These are phyloP conservation scores for Mrakia frigida DNA, from an alignment of 768 basidiomycete species.

Conservation along the genomic window DNA sequence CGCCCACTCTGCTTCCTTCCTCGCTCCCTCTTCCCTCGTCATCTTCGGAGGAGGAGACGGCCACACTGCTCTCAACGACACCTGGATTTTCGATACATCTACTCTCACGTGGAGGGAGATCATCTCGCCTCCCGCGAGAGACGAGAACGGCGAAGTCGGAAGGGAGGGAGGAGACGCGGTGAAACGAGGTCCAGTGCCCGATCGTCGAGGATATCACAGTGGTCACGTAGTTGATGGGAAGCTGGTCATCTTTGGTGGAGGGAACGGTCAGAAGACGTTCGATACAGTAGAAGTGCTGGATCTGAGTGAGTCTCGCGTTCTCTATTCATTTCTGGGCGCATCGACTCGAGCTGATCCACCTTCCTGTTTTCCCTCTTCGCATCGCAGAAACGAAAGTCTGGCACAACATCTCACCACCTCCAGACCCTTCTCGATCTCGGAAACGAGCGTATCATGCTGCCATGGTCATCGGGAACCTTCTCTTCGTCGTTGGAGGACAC, in stretches of 20 bases:
- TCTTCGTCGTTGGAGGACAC: constrained; percentile 85
- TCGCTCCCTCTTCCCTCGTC: constrained; percentile 66
- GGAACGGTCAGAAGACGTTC: constrained; percentile 82
- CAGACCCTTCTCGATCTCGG: not conserved
- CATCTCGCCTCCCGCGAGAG: not conserved
- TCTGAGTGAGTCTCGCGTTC: constrained; percentile 56
- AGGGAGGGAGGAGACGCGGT: not conserved
- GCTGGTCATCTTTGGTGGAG: constrained; percentile 86
- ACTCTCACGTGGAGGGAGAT: constrained; percentile 59
- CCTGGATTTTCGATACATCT: constrained; percentile 73
- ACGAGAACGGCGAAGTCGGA: not conserved
- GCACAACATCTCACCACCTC: constrained; percentile 13
- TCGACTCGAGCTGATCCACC: not conserved
- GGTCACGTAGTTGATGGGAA: constrained; percentile 77
- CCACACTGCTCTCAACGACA: constrained; percentile 76
- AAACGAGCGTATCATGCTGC: constrained; percentile 16
- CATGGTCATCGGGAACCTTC: constrained; percentile 44
- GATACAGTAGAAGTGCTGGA: constrained; percentile 82
- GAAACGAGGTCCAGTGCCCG: not conserved
- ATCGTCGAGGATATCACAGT: constrained; percentile 68
- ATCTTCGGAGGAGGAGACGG: constrained; percentile 95
- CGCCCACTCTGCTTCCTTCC: constrained; percentile 75
- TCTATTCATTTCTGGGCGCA: not conserved
- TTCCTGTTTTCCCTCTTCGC: too few species aligned
- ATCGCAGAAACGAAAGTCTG: constrained; percentile 13